Evolutionary conservation across 2,329 filamentous ascomycete species (phyloP).

Genomic region (Sclerotinia trifoliorum): DNA sequence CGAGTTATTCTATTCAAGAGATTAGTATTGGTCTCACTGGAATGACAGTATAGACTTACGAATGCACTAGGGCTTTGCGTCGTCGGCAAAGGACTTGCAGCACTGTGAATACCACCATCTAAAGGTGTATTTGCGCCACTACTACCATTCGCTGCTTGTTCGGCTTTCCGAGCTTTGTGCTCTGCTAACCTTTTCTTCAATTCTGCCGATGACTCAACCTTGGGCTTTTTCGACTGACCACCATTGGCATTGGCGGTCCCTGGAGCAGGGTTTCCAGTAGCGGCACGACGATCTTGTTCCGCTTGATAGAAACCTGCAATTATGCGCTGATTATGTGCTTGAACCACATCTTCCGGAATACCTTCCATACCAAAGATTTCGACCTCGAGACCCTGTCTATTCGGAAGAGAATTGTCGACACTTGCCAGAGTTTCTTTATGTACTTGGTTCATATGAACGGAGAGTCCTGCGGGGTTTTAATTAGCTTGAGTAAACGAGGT

Average conservation of each 20-base stretch:
- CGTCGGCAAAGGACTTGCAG: slow-evolving; percentile 49
- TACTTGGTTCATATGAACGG: slow-evolving; percentile 96
- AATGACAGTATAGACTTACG: slow-evolving; percentile 49
- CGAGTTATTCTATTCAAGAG: slow-evolving; percentile 36
- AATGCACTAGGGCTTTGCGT: slow-evolving; percentile 52
- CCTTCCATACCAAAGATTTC: slow-evolving; percentile 99
- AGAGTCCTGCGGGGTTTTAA: slow-evolving; percentile 62
- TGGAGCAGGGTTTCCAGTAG: slow-evolving; percentile 79
- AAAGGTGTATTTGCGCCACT: slow-evolving; percentile 58
- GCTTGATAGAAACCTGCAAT: slow-evolving; percentile 81
- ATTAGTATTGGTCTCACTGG: slow-evolving; percentile 23
- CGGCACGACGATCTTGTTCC: slow-evolving; percentile 76
- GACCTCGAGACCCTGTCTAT: slow-evolving; percentile 79
- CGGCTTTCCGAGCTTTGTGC: slow-evolving; percentile 67
- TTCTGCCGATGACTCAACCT: slow-evolving; percentile 73
- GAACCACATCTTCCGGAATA: slow-evolving; percentile 80
- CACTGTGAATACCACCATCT: slow-evolving; percentile 36
- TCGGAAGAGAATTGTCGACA: slow-evolving; percentile 89
- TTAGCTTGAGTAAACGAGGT: slow-evolving; percentile 18
- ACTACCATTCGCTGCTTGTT: slow-evolving; percentile 55
- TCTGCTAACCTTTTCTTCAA: slow-evolving; percentile 78
- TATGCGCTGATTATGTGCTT: slow-evolving; percentile 83
- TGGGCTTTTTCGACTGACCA: slow-evolving; percentile 67
- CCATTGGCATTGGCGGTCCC: slow-evolving; percentile 54
- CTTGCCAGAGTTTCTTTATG: slow-evolving; percentile 88